Percentiles rank a stretch among this genome's conserved stretches.
Conservation (phyloP, 78 protist genomes). For the Tieghemostelium lacteum region DNA sequence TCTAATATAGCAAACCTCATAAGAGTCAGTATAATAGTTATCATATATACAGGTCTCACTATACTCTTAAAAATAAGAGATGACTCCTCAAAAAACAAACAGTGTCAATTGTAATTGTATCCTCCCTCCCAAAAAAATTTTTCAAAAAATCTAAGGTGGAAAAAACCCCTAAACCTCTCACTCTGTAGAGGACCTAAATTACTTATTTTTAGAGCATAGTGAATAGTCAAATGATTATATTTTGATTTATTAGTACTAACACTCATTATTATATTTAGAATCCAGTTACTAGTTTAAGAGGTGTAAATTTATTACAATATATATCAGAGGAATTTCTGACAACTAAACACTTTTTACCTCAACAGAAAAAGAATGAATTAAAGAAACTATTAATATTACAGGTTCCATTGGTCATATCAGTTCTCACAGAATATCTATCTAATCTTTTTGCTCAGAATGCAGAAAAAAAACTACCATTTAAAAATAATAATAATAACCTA, state of each 20-base stretch:
- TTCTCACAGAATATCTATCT: constrained; percentile 11
- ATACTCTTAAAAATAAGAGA: too few species aligned
- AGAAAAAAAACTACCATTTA: constrained; percentile 27
- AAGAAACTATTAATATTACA: constrained; percentile 20
- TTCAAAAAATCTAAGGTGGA: too few species aligned
- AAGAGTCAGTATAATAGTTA: constrained; percentile 43
- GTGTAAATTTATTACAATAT: constrained; percentile 47
- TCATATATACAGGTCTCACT: too few species aligned
- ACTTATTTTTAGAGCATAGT: too few species aligned
- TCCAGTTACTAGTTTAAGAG: constrained; percentile 63
- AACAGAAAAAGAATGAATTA: constrained; percentile 21
- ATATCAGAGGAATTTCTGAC: constrained; percentile 54
- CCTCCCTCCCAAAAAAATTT: too few species aligned
- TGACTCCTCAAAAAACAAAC: too few species aligned
- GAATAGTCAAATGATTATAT: too few species aligned
- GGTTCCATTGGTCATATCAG: constrained; percentile 35
- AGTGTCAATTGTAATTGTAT: too few species aligned
- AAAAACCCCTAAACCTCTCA: too few species aligned
- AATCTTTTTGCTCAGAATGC: constrained; percentile 56
- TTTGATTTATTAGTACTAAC: too few species aligned
- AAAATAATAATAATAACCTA: background rate
- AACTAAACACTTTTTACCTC: constrained; percentile 27
- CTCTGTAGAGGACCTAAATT: too few species aligned
- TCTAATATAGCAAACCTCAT: constrained; percentile 16
- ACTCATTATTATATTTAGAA: too few species aligned